Conservation (phyloP, 441 rosid genomes). For the Brassica balearica region DNA sequence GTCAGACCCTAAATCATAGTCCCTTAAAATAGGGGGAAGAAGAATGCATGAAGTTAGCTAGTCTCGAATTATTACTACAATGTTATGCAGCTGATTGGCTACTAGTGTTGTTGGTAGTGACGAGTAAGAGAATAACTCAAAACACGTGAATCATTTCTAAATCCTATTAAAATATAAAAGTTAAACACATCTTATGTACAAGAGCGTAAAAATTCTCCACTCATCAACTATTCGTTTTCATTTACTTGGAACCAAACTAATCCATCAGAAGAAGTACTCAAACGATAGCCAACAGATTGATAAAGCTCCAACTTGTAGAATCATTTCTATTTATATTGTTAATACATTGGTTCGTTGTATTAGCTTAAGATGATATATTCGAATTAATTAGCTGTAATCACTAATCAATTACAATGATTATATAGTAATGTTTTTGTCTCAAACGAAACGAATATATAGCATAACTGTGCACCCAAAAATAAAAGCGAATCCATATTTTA, state of each 20-base stretch:
- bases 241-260: constrained; percentile 38
- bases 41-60: neutral
- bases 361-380: neutral
- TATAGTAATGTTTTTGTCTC: constrained; percentile 4
- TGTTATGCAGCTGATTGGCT: neutral
- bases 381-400: constrained; percentile 6
- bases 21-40: neutral
- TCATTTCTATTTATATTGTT: constrained; percentile 3
- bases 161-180: constrained; percentile 2
- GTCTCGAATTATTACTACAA: neutral
- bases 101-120: constrained; percentile 6
- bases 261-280: constrained; percentile 26
- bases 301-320: constrained; percentile 26
- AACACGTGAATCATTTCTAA: constrained; percentile 1
- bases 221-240: constrained; percentile 15
- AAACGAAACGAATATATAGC: neutral
- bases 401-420: constrained; percentile 1
- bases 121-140: neutral
- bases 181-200: neutral
- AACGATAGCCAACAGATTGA: constrained; percentile 35
- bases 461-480: constrained; percentile 1
- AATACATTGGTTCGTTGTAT: neutral
- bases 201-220: constrained; percentile 36
- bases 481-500: neutral
- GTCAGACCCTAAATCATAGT: too few species aligned